Evolutionary conservation across 2,329 filamentous ascomycete genomes (phyloP).

Genomic region (Fusarium tupiense): DNA sequence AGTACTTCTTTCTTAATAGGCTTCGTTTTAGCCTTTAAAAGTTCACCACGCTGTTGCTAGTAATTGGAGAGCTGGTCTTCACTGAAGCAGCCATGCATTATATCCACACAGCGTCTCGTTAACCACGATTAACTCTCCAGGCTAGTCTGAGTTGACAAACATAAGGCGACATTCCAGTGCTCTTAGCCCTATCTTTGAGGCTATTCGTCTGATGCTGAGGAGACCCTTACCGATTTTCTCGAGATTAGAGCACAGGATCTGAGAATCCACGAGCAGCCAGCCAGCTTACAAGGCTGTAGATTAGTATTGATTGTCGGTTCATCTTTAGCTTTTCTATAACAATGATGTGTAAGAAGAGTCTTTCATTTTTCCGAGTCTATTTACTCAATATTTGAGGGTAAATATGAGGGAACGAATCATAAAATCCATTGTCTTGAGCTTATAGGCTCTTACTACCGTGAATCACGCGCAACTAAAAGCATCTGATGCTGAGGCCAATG

Average conservation of each 20-base stretch:
- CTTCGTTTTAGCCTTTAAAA: no score
- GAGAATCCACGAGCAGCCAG: background rate
- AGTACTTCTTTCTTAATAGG: fast-evolving
- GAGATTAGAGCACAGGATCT: background rate
- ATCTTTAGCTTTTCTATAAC: background rate
- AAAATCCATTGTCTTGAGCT: background rate
- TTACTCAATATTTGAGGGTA: no score
- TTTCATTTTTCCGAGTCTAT: background rate
- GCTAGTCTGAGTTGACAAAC: fast-evolving
- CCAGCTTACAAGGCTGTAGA: background rate
- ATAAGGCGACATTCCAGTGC: no score
- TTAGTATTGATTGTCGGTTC: background rate
- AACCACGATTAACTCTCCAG: background rate
- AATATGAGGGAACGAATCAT: background rate
- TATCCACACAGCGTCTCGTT: background rate
- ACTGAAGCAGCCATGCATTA: background rate
- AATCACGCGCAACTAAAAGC: background rate
- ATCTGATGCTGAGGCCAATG: background rate
- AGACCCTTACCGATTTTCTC: no score
- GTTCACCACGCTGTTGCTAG: background rate
- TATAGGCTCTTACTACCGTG: background rate
- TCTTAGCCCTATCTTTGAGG: fast-evolving
- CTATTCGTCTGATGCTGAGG: background rate
- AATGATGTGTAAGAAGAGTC: no score
- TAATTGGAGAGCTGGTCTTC: background rate